Conservation (phyloP, 1,284 basidiomycete genomes). For the Boletus sp. region DNA sequence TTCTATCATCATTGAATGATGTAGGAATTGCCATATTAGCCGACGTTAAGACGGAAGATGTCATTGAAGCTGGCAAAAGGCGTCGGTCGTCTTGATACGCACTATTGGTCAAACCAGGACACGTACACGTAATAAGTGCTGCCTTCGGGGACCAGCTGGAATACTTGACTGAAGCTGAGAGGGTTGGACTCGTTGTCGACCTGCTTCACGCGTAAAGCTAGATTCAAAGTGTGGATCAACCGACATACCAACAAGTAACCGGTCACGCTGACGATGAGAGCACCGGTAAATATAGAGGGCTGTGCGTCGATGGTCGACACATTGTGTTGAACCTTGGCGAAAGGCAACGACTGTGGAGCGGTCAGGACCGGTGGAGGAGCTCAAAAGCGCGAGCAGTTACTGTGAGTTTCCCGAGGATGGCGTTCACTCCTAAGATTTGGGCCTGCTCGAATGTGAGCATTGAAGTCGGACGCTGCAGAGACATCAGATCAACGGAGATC, state of each 20-base stretch:
- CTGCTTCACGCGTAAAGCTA: conserved; percentile 39
- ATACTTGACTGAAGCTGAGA: conserved; percentile 87
- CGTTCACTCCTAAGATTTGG: conserved; percentile 54
- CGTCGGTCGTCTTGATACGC: neutral
- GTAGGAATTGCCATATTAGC: conserved; percentile 24
- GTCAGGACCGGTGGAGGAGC: conserved; percentile 1
- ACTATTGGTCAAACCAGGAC: conserved; percentile 1
- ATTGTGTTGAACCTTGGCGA: conserved; percentile 79
- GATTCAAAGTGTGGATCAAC: neutral
- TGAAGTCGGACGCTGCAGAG: conserved; percentile 67
- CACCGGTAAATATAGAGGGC: conserved; percentile 64
- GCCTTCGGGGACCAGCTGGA: conserved; percentile 84
- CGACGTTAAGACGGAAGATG: conserved; percentile 84
- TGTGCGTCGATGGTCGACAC: conserved; percentile 87
- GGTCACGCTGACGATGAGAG: conserved; percentile 85
- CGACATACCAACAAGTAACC: conserved; percentile 70
- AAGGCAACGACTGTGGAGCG: conserved; percentile 66
- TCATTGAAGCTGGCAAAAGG: conserved; percentile 63
- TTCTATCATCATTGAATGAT: conserved; percentile 1
- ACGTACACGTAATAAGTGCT: conserved; percentile 82
- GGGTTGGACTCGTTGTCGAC: conserved; percentile 81
- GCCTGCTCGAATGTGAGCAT: conserved; percentile 88
- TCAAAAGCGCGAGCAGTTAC: conserved; percentile 41
- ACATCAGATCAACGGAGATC: conserved; percentile 27
- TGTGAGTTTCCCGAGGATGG: conserved; percentile 79